Evolutionary conservation across 202 grass and related monocot species (phyloP).

Genomic region (Musa balbisiana): DNA sequence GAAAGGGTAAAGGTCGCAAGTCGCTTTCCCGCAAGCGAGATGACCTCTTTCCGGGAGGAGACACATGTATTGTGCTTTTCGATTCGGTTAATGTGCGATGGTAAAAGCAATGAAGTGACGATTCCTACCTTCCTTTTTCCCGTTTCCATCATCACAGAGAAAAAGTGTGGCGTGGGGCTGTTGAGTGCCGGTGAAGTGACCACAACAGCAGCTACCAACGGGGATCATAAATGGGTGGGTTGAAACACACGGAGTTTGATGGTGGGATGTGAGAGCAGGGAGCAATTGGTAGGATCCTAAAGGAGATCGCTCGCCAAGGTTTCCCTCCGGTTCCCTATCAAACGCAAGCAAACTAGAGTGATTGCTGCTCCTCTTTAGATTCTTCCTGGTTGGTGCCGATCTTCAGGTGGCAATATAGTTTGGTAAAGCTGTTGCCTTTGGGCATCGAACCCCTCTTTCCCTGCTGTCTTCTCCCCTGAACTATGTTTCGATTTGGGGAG

Average conservation of each 20-base stretch:
- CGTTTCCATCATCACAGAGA: conserved; percentile 1
- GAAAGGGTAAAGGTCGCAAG: neutral
- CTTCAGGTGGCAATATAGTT: neutral
- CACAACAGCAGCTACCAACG: neutral
- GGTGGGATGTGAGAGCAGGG: neutral
- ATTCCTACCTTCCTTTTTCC: neutral
- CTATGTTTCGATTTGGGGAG: neutral
- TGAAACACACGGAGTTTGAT: neutral
- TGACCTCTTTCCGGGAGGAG: neutral
- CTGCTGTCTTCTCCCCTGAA: neutral
- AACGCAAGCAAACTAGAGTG: neutral
- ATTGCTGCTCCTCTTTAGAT: neutral
- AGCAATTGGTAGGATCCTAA: neutral
- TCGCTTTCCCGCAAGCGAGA: neutral
- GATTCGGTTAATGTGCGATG: conserved; percentile 19
- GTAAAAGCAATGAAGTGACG: neutral
- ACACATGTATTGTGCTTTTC: conserved; percentile 4
- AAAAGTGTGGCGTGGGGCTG: neutral
- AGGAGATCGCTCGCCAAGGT: neutral
- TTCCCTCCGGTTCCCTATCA: neutral
- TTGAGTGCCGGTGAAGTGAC: neutral
- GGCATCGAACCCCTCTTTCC: neutral
- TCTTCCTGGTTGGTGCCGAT: neutral
- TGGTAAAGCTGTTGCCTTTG: conserved; percentile 11
- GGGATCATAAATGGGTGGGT: neutral